Percentiles rank a stretch among this genome's conserved stretches.
These are phyloP conservation scores for Parsonsia alboflavescens DNA, from an alignment of 257 asterid genomes.

Conservation along the genomic window DNA sequence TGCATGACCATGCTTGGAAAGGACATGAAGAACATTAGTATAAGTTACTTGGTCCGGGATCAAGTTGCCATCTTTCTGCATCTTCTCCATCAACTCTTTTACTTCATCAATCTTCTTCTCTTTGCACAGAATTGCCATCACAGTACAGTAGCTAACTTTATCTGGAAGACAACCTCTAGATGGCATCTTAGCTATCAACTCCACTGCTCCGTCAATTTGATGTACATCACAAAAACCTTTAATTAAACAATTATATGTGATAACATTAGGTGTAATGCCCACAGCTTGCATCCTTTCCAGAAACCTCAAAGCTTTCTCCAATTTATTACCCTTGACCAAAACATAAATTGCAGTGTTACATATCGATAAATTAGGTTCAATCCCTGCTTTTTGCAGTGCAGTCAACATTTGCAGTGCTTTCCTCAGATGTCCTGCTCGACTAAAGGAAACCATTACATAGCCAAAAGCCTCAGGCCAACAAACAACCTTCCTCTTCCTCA, in stretches of 20 bases:
- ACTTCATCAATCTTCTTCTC: slow-evolving; percentile 55
- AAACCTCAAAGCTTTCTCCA: slow-evolving; percentile 77
- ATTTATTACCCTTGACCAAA: slow-evolving; percentile 68
- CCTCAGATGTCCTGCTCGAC: slow-evolving; percentile 83
- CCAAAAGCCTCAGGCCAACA: slow-evolving; percentile 70
- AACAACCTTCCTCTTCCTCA: slow-evolving; percentile 56
- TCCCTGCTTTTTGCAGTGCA: slow-evolving; percentile 71
- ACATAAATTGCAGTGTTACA: slow-evolving; percentile 81
- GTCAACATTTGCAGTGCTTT: slow-evolving; percentile 76
- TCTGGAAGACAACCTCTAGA: slow-evolving; percentile 65
- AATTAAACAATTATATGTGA: slow-evolving; percentile 73
- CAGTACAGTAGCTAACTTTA: slow-evolving; percentile 72
- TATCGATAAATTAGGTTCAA: slow-evolving; percentile 53
- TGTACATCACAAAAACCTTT: slow-evolving; percentile 78
- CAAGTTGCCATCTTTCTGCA: slow-evolving; percentile 53
- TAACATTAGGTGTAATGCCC: slow-evolving; percentile 63
- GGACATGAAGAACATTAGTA: slow-evolving; percentile 62
- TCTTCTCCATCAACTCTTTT: slow-evolving; percentile 61
- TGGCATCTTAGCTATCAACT: slow-evolving; percentile 70
- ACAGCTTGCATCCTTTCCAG: slow-evolving; percentile 66
- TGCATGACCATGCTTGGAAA: slow-evolving; percentile 66
- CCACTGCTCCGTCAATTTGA: slow-evolving; percentile 48
- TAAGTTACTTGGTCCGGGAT: slow-evolving; percentile 72
- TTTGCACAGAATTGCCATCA: slow-evolving; percentile 64
- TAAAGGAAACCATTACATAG: slow-evolving; percentile 85